phyloP scores from a whole-genome alignment of 345 rosid genomes.

The Eucalyptus viminalis region DNA sequence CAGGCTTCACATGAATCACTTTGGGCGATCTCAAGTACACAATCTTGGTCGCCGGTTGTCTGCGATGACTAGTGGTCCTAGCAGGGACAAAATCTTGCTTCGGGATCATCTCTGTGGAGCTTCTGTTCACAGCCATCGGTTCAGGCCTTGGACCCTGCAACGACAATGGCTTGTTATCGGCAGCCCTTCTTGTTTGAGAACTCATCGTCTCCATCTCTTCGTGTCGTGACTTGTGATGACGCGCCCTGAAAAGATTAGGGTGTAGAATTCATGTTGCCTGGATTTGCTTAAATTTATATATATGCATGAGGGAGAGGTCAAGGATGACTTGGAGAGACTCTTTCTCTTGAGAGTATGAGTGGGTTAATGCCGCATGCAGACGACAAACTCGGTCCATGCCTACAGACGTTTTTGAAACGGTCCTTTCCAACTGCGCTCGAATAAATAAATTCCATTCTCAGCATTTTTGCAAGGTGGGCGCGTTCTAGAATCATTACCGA shows the following conservation, averaged over 20 bases:
- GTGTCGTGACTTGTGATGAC: not conserved
- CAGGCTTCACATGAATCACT: slow-evolving; percentile 23
- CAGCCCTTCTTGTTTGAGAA: not conserved
- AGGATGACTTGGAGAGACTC: not conserved
- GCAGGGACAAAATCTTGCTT: not conserved
- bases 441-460: not conserved
- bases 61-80: not conserved
- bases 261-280: not conserved
- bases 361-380: not conserved
- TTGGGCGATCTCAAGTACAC: slow-evolving; percentile 32
- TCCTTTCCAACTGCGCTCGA: not conserved
- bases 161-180: not conserved
- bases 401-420: not conserved
- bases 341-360: not conserved
- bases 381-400: not conserved
- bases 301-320: not conserved
- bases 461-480: not conserved
- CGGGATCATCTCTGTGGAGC: not conserved
- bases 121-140: not conserved
- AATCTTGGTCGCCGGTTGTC: slow-evolving; percentile 4
- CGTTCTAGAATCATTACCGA: not conserved
- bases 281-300: not conserved
- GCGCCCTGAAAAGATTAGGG: not conserved
- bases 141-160: not conserved
- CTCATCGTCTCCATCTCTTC: not conserved